phyloP scores from a whole-genome alignment of 805 yeast species.

The Candida qinlingensis region DNA sequence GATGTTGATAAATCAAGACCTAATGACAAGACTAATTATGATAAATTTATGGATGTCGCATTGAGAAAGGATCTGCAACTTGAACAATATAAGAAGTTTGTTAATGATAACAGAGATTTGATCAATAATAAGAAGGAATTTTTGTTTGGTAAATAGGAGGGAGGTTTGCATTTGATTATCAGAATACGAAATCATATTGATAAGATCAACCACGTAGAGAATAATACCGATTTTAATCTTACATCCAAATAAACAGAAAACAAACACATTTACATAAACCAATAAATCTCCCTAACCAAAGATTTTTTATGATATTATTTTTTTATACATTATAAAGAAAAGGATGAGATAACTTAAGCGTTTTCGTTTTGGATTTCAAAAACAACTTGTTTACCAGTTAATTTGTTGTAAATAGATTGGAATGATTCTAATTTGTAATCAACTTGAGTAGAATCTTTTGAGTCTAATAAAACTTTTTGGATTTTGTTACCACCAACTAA shows the following conservation, averaged over 20 bases:
- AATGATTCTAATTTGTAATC: conserved; percentile 99
- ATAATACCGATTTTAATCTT: not conserved
- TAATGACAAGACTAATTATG: conserved; percentile 9
- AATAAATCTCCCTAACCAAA: conserved; percentile 8
- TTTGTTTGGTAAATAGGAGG: not conserved
- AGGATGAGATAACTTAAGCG: conserved; percentile 29
- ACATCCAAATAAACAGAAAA: not conserved
- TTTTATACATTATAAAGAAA: conserved; percentile 9
- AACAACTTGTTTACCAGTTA: conserved; percentile 99
- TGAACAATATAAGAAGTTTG: conserved; percentile 14
- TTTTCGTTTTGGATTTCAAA: conserved; percentile 79
- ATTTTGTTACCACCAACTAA: conserved; percentile 98
- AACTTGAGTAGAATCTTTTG: conserved; percentile 93
- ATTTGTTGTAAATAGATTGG: conserved; percentile 97
- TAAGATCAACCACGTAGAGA: not conserved
- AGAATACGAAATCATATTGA: not conserved
- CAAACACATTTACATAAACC: conserved; percentile 3
- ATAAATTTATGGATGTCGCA: conserved; percentile 21
- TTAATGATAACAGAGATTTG: conserved; percentile 11
- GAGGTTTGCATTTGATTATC: not conserved
- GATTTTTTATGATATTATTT: conserved; percentile 11
- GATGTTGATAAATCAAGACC: conserved; percentile 11
- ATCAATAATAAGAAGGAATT: not conserved
- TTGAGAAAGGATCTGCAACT: conserved; percentile 13
- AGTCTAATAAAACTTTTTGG: conserved; percentile 95